Conservation (phyloP, 805 yeast species). For the Starmerella kuoi region DNA sequence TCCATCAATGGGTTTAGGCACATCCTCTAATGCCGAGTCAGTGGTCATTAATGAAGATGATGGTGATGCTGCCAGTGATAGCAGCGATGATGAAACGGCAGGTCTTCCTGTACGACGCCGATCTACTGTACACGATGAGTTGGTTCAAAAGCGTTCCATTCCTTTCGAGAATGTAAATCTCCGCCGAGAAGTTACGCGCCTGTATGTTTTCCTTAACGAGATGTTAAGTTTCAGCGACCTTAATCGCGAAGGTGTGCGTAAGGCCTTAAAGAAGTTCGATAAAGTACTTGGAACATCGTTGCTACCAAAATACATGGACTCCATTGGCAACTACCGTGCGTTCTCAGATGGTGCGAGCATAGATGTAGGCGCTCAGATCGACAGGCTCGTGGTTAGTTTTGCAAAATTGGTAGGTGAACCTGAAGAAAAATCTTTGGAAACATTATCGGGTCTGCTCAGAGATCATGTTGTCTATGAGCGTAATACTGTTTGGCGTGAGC, state of each 20-base stretch:
- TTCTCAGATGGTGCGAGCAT: constrained; percentile 41
- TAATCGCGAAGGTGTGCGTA: constrained; percentile 78
- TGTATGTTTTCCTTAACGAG: constrained; percentile 68
- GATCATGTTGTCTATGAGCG: constrained; percentile 97
- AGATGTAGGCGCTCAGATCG: constrained; percentile 41
- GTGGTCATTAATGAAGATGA: constrained; percentile 2
- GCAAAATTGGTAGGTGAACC: constrained; percentile 39
- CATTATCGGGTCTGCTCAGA: constrained; percentile 46
- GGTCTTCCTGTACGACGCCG: constrained; percentile 20
- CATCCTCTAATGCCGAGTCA: background rate
- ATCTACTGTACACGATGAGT: constrained; percentile 17
- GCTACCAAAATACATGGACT: constrained; percentile 44
- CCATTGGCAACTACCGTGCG: constrained; percentile 38
- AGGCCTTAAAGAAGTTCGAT: constrained; percentile 85
- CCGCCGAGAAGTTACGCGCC: constrained; percentile 34
- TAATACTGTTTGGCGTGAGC: constrained; percentile 94
- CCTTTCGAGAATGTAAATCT: constrained; percentile 16
- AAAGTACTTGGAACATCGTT: constrained; percentile 57
- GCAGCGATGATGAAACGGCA: constrained; percentile 13
- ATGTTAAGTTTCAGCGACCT: constrained; percentile 71
- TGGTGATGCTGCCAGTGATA: constrained; percentile 13
- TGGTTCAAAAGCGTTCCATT: constrained; percentile 14
- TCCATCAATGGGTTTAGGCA: background rate
- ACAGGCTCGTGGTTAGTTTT: constrained; percentile 42
- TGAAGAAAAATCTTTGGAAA: constrained; percentile 38